Conservation (phyloP, 257 asterid genomes). For the Capsicum rhomboideum region DNA sequence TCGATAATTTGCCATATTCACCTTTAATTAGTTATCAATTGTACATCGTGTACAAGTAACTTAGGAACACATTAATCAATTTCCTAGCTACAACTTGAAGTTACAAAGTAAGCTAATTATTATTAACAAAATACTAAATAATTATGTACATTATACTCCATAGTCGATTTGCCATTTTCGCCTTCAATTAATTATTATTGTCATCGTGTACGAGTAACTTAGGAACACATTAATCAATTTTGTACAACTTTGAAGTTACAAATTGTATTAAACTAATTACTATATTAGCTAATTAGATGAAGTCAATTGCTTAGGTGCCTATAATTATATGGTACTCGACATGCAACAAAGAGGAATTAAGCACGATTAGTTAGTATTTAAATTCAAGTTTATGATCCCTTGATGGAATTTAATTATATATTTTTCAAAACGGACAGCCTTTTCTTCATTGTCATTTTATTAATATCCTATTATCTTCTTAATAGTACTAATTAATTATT, state of each 20-base stretch:
- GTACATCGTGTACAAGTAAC: background rate
- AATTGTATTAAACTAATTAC: background rate
- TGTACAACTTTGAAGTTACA: background rate
- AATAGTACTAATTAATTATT: constrained; percentile 1
- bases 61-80: background rate
- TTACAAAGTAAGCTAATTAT: background rate
- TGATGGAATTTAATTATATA: background rate
- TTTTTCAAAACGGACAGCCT: constrained; percentile 1
- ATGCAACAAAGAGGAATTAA: background rate
- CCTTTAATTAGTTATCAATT: background rate
- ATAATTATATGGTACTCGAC: background rate
- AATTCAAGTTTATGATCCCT: background rate
- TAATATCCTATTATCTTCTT: background rate
- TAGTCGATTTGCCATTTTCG: background rate
- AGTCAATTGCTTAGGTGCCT: background rate
- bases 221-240: background rate
- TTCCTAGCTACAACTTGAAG: background rate
- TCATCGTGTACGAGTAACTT: background rate
- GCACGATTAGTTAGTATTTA: background rate
- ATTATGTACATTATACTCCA: background rate
- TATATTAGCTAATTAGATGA: background rate
- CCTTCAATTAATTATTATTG: background rate
- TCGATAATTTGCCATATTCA: background rate
- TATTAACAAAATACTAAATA: background rate
- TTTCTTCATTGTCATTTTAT: background rate